Base-by-base conservation (phyloP, 768 basidiomycete genomes). In the Pulveroboletus ravenelii region DNA sequence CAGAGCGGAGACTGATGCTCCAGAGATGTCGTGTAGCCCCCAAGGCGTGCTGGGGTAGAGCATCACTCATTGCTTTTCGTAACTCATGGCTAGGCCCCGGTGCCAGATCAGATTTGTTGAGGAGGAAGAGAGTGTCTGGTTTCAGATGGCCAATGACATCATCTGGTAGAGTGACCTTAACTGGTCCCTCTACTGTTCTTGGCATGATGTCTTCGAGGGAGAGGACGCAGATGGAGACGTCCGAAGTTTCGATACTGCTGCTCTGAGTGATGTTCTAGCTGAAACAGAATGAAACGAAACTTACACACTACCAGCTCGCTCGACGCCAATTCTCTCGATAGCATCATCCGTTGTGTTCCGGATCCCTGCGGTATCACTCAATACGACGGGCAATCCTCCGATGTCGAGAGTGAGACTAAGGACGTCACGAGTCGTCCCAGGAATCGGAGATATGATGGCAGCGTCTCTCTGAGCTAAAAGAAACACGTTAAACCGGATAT, bases 401-500 rank as follows among this genome's bases (percentile, higher is more conserved):
- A 94, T 84, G 64, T 96, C 90, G 1, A 96, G 76, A 0, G 89
- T 85, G 15, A 93, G 72, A 57, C 89, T 87, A 2, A 96, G 75
- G 9, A 94, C 78, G 60, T 95, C 93, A 23, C 93, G 77, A 5
- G 93, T 96, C 2, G 93, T 96, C 0, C 93, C 93, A 0, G 93
- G 87, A 17, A 91, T 74, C 4, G 85, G 76, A 0, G 93, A 93
- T 13, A 93, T 90, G 48, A 96, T 94, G 0, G 93, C 89, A 1
- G 89, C 92, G 53, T 91, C 89, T 13, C 92, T 76, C 55, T 87
- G 87, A 5, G 89, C 92, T 93, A 50, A 10, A 44, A n/a, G 43
- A 25, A 34, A 45, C 13, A 18, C 9, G 20, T 54, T 5, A 45
- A 30, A 36, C 2, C 13, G 1, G 18, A 17, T 10, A 31, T 15